phyloP scores from a whole-genome alignment of 1,284 basidiomycete genomes.

The Pseudozyma tsukubaensis region DNA sequence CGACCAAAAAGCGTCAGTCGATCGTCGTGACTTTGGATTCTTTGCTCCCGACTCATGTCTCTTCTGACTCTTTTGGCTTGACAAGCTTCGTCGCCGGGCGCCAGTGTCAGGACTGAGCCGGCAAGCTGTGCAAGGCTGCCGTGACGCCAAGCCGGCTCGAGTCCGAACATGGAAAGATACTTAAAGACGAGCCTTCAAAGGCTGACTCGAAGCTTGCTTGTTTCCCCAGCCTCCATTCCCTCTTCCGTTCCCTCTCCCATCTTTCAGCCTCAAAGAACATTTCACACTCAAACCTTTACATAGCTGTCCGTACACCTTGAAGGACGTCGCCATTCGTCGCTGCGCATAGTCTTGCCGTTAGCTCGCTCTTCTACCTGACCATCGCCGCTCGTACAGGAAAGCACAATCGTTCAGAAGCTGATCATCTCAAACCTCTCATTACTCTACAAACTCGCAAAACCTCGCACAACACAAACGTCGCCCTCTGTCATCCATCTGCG shows the following conservation, averaged over 20 bases:
- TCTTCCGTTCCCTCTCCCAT: background rate
- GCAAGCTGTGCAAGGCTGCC: too few species aligned
- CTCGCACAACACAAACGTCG: too few species aligned
- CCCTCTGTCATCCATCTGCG: too few species aligned
- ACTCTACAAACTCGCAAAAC: too few species aligned
- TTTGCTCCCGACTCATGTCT: too few species aligned
- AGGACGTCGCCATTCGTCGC: constrained; percentile 4
- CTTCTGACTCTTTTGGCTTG: too few species aligned
- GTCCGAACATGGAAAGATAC: background rate
- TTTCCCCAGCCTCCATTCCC: background rate
- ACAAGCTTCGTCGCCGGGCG: too few species aligned
- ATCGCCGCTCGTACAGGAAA: constrained; percentile 1
- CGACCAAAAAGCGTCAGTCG: too few species aligned
- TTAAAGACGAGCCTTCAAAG: background rate
- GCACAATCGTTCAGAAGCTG: too few species aligned
- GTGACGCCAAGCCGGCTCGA: background rate
- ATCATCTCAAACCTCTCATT: too few species aligned
- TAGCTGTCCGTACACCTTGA: background rate
- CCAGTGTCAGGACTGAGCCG: too few species aligned
- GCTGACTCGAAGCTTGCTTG: background rate
- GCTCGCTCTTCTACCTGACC: background rate
- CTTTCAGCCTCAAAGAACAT: background rate
- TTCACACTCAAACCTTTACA: background rate
- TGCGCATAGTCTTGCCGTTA: background rate
- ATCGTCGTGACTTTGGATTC: too few species aligned